Evolutionary conservation across 352 stramenopile species (phyloP).

Genomic region (Halophytophthora polymorphica): DNA sequence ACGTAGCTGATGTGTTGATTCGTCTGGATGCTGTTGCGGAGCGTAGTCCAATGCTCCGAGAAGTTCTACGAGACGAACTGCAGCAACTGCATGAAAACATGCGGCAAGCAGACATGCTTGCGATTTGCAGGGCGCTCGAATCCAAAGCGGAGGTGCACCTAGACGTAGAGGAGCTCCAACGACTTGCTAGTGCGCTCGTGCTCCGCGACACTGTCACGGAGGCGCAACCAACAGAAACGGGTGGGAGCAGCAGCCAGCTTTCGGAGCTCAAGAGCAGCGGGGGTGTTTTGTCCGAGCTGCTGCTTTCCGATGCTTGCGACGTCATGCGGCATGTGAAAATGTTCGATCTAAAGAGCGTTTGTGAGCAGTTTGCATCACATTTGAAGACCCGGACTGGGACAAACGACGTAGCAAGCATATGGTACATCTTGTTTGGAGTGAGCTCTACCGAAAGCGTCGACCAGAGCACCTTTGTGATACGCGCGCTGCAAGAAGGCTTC

Average conservation of each 20-base stretch:
- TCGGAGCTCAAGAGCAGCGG: slow-evolving; percentile 15
- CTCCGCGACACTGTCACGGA: slow-evolving; percentile 29
- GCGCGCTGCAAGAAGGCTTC: slow-evolving; percentile 37
- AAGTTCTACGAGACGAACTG: slow-evolving; percentile 33
- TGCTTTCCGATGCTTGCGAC: slow-evolving; percentile 15
- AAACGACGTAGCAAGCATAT: slow-evolving; percentile 32
- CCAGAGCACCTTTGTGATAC: slow-evolving; percentile 44
- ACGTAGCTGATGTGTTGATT: slow-evolving; percentile 18
- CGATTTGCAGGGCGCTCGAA: slow-evolving; percentile 27
- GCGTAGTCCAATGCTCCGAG: slow-evolving; percentile 7
- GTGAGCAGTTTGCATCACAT: slow-evolving; percentile 24
- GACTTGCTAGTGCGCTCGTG: slow-evolving; percentile 37
- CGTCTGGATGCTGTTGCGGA: slow-evolving; percentile 15
- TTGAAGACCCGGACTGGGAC: slow-evolving; percentile 35
- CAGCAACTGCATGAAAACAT: slow-evolving; percentile 51
- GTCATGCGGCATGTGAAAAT: slow-evolving; percentile 28
- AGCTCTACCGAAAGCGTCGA: slow-evolving; percentile 28
- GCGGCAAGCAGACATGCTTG: slow-evolving; percentile 18
- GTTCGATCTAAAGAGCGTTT: slow-evolving; percentile 33
- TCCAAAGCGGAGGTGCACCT: slow-evolving; percentile 24
- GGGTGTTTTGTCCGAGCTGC: slow-evolving; percentile 32
- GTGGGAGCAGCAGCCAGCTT: slow-evolving; percentile 1
- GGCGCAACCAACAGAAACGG: not conserved
- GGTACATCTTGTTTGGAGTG: slow-evolving; percentile 41
- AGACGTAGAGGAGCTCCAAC: slow-evolving; percentile 26